Evolutionary conservation across 805 yeast species (phyloP).

Genomic region (Starmerella apicola): DNA sequence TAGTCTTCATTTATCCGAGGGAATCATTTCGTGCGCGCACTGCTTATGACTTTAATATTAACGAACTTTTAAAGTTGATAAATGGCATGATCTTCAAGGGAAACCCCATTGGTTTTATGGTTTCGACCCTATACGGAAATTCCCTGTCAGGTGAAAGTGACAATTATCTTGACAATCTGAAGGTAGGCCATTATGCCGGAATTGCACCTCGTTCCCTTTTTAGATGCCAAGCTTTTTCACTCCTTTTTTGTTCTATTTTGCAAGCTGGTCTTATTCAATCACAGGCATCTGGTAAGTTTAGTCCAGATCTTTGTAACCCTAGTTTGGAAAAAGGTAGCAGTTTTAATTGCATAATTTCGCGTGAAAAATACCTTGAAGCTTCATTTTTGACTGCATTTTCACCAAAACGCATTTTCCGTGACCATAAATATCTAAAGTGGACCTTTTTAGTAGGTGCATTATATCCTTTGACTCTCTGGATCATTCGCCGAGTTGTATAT

Average conservation of each 20-base stretch:
- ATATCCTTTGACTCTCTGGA: constrained; percentile 19
- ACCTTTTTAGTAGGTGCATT: constrained; percentile 47
- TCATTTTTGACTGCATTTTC: constrained; percentile 34
- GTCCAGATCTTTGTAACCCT: constrained; percentile 23
- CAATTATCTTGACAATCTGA: constrained; percentile 41
- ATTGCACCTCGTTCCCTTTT: constrained; percentile 49
- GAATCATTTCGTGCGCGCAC: constrained; percentile 38
- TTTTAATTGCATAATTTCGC: constrained; percentile 29
- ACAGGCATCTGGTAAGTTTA: constrained; percentile 27
- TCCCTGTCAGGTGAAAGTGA: constrained; percentile 55
- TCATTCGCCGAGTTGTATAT: constrained; percentile 31
- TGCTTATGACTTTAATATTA: constrained; percentile 37
- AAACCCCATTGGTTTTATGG: constrained; percentile 41
- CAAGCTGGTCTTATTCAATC: constrained; percentile 26
- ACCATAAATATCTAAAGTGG: constrained; percentile 51
- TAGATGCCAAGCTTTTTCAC: constrained; percentile 33
- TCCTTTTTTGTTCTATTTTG: constrained; percentile 21
- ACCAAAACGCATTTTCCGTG: constrained; percentile 33
- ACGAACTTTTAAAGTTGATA: constrained; percentile 39
- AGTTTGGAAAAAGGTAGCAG: constrained; percentile 21
- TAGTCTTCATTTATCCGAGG: constrained; percentile 39
- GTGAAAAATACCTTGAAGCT: constrained; percentile 39
- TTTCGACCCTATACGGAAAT: constrained; percentile 41
- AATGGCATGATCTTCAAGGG: constrained; percentile 47
- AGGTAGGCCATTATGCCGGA: constrained; percentile 45